These are phyloP conservation scores for Pestalotiopsis sp. DNA, from an alignment of 2,329 filamentous ascomycete species.

Conservation along the genomic window DNA sequence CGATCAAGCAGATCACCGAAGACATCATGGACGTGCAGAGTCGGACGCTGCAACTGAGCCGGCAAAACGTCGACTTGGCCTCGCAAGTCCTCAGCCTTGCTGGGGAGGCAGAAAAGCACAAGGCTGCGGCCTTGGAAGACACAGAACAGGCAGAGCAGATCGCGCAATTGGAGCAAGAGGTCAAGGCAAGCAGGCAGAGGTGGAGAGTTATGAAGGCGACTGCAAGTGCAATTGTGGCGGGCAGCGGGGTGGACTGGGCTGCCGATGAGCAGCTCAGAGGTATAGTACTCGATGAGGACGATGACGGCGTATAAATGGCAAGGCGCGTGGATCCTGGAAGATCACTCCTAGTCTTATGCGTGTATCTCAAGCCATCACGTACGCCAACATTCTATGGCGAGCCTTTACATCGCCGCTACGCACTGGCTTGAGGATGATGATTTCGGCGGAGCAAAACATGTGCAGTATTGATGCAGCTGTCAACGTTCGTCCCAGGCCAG, in stretches of 20 bases:
- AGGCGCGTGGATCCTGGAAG: background rate
- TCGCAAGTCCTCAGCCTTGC: constrained; percentile 63
- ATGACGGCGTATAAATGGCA: constrained; percentile 7
- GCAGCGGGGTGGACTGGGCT: constrained; percentile 82
- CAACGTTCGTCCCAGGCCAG: too few relatives aligned
- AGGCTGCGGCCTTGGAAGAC: constrained; percentile 50
- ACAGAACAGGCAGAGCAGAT: constrained; percentile 55
- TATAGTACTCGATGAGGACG: constrained; percentile 65
- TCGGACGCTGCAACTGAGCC: constrained; percentile 55
- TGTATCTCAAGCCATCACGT: too few relatives aligned
- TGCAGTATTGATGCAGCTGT: too few relatives aligned
- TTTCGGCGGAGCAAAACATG: too few relatives aligned
- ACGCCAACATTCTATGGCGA: too few relatives aligned
- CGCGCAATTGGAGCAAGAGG: constrained; percentile 54
- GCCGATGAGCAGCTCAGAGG: constrained; percentile 65
- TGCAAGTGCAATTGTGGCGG: constrained; percentile 75
- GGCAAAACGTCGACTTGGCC: constrained; percentile 64
- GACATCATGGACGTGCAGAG: constrained; percentile 58
- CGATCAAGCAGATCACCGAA: constrained; percentile 49
- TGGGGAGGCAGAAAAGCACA: constrained; percentile 52
- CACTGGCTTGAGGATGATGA: too few relatives aligned
- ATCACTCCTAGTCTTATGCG: background rate
- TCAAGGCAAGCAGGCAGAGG: constrained; percentile 62
- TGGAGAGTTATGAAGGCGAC: constrained; percentile 78
- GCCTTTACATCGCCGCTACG: too few relatives aligned